Base-by-base conservation (phyloP, 2,329 filamentous ascomycete species). In the Aphanocladium album region DNA sequence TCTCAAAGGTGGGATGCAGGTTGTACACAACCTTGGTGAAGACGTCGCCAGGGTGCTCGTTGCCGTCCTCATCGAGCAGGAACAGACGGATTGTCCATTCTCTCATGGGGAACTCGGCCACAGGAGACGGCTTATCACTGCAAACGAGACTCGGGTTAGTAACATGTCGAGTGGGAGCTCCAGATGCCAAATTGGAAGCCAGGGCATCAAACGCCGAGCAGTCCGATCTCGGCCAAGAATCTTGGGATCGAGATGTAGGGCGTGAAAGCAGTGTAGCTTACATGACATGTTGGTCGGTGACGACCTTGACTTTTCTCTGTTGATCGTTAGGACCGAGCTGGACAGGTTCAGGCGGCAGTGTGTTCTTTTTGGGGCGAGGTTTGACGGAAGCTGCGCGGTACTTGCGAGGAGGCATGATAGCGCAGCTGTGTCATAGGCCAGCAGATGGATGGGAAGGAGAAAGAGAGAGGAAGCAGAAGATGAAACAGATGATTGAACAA, bases 11-110 rank as follows among this genome's bases (percentile, higher is more conserved):
- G 37, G 95, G 93, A 76, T 99, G 95, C 33, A 99, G 84, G 71
- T 91, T 90, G 79, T 97, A 99, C 60, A 88, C 88, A 46, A 90
- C 93, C 79, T 96, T 96, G 72, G 91, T 90, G 79, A 97, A 98
- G 75, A 92, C 85, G 67, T 80, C 90, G 58, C 93, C 92, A 8
- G 89, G 84, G 56, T 91, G 83, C 75, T 96, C 88, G 67, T 95
- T 90, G 67, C 92, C 93, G 64, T 90, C 86, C 68, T 96, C 89
- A 66, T 96, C 92, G 60, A 97, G 75, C 57, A 98, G 76, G 76
- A 85, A 91, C 67, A 99, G 81, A 76, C 89, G 88, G 72, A 98
- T 90, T 67, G 85, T 92, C 95, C 95, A 99, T 76, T 86, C 82
- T 73, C 95, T 89, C 85, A 97, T 93, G 12, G 95, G 95, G 70